Evolutionary conservation across 345 rosid species (phyloP).

Genomic region (Leavenworthia alabamica): DNA sequence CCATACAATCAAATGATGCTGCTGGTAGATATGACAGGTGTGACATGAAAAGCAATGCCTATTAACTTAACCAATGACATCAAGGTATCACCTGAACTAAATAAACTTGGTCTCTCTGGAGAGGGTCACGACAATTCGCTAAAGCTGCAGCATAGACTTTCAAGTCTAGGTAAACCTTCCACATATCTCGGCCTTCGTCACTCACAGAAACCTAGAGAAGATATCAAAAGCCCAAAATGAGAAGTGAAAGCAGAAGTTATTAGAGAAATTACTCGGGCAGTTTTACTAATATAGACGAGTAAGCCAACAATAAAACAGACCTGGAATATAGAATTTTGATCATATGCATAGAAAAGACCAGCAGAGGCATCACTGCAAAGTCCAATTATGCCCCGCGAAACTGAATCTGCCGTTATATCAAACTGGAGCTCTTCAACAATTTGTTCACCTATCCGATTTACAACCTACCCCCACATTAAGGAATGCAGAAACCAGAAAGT

Average conservation of each 20-base stretch:
- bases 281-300: slow-evolving; percentile 15
- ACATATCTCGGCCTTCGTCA: slow-evolving; percentile 97
- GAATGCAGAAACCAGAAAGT: slow-evolving; percentile 19
- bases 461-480: slow-evolving; percentile 52
- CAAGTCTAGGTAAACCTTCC: slow-evolving; percentile 97
- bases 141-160: slow-evolving; percentile 93
- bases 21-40: neutral
- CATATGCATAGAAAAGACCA: slow-evolving; percentile 93
- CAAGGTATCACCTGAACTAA: slow-evolving; percentile 71
- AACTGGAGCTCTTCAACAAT: slow-evolving; percentile 96
- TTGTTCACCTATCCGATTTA: slow-evolving; percentile 93
- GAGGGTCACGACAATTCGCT: slow-evolving; percentile 79
- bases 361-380: slow-evolving; percentile 97
- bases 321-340: slow-evolving; percentile 93
- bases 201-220: slow-evolving; percentile 70
- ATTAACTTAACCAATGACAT: neutral
- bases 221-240: slow-evolving; percentile 20
- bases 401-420: slow-evolving; percentile 81
- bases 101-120: slow-evolving; percentile 96
- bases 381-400: slow-evolving; percentile 84
- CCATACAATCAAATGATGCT: too few relatives aligned
- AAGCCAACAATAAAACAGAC: slow-evolving; percentile 32
- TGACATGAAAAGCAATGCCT: slow-evolving; percentile 5
- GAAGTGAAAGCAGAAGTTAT: slow-evolving; percentile 9
- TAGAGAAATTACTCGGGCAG: neutral